phyloP scores from a whole-genome alignment of 2,329 filamentous ascomycete genomes.

The Plectosphaerella plurivora region DNA sequence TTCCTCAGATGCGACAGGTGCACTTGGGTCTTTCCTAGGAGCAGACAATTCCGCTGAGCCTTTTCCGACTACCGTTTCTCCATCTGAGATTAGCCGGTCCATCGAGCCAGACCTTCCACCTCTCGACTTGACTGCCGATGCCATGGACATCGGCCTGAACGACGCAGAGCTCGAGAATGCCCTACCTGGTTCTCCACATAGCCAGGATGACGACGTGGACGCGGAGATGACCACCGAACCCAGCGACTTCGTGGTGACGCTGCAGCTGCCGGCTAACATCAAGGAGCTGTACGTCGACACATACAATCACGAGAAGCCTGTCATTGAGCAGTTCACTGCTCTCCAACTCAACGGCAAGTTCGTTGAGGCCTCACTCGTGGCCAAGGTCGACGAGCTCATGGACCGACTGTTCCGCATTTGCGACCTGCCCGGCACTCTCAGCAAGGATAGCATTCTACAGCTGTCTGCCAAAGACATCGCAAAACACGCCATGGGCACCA shows the following conservation, averaged over 20 bases:
- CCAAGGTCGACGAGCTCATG: slow-evolving; percentile 48
- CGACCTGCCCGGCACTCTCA: slow-evolving; percentile 50
- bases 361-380: slow-evolving; percentile 27
- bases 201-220: not conserved
- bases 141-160: slow-evolving; percentile 6
- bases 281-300: slow-evolving; percentile 48
- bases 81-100: slow-evolving; percentile 29
- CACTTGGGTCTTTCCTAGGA: slow-evolving; percentile 11
- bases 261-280: slow-evolving; percentile 50
- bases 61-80: slow-evolving; percentile 28
- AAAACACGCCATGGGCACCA: slow-evolving; percentile 51
- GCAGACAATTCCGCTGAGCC: slow-evolving; percentile 12
- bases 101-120: slow-evolving; percentile 13
- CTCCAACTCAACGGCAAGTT: slow-evolving; percentile 3
- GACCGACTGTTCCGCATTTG: slow-evolving; percentile 47
- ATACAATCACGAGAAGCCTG: slow-evolving; percentile 35
- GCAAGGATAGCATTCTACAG: slow-evolving; percentile 34
- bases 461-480: slow-evolving; percentile 37
- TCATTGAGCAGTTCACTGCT: slow-evolving; percentile 41
- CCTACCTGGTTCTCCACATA: not conserved
- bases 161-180: slow-evolving; percentile 5
- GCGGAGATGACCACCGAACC: slow-evolving; percentile 13
- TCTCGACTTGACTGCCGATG: slow-evolving; percentile 7
- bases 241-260: slow-evolving; percentile 47
- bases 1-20: slow-evolving; percentile 1